phyloP scores from a whole-genome alignment of 257 asterid species.

The Capsicum chinense region DNA sequence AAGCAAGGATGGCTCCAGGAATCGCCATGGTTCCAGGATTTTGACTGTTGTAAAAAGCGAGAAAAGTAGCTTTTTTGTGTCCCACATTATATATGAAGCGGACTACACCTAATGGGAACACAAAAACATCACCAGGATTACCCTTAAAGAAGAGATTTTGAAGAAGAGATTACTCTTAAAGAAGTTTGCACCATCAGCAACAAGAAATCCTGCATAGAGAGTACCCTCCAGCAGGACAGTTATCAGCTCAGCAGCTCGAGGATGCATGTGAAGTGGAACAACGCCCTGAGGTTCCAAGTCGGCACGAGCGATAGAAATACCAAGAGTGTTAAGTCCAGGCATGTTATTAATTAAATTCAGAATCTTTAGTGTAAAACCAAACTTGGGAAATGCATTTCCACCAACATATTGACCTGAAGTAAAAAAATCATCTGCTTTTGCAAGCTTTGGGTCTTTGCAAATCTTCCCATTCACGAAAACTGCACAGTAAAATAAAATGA shows the following conservation, averaged over 20 bases:
- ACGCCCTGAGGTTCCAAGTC: not conserved
- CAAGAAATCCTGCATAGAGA: not conserved
- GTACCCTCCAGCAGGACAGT: not conserved
- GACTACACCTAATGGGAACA: no score
- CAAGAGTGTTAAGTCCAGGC: not conserved
- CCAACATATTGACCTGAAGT: not conserved
- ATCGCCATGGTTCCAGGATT: not conserved
- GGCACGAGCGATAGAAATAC: not conserved
- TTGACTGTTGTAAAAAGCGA: not conserved
- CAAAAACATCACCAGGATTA: no score
- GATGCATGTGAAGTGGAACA: not conserved
- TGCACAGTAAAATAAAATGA: not conserved
- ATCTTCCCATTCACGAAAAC: not conserved
- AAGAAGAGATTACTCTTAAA: not conserved
- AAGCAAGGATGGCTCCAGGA: not conserved
- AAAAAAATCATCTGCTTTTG: not conserved
- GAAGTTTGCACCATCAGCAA: not conserved
- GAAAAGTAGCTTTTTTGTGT: no score
- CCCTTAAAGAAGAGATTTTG: no score
- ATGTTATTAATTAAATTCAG: not conserved
- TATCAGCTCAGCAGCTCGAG: not conserved
- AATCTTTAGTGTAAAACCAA: not conserved
- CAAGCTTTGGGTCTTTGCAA: not conserved
- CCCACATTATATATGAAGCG: no score
- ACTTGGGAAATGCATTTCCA: not conserved